These are phyloP conservation scores for Hebeloma cylindrosporum DNA, from an alignment of 768 basidiomycete species.

Conservation along the genomic window DNA sequence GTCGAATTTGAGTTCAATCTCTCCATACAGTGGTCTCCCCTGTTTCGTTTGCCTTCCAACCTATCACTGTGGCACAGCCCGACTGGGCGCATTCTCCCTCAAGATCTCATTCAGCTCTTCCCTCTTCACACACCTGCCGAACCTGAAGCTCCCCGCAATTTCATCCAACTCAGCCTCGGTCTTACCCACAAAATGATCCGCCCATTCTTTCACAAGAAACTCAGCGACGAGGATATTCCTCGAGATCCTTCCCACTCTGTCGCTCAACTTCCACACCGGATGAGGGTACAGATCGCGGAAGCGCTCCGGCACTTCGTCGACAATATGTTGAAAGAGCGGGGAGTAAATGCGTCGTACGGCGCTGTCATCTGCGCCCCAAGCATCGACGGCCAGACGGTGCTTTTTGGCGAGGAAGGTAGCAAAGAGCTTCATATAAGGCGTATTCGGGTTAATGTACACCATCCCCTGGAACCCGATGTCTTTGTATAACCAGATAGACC, in stretches of 20 bases:
- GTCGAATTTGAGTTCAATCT: too few relatives aligned
- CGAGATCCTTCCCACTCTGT: conserved; percentile 56
- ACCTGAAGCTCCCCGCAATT: conserved; percentile 74
- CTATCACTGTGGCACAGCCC: too few relatives aligned
- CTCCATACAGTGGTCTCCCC: too few relatives aligned
- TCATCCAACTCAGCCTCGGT: conserved; percentile 62
- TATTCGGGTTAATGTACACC: conserved; percentile 68
- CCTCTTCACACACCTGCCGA: conserved; percentile 66
- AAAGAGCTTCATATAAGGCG: conserved; percentile 73
- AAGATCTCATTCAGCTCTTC: conserved; percentile 62
- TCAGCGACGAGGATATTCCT: conserved; percentile 71
- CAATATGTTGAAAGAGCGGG: conserved; percentile 63
- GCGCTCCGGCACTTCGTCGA: conserved; percentile 50
- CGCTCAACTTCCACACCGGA: conserved; percentile 61
- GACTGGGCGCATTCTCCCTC: conserved; percentile 44
- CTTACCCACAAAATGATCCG: conserved; percentile 64
- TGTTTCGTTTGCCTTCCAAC: too few relatives aligned
- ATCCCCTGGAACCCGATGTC: conserved; percentile 88
- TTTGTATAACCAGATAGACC: conserved; percentile 90
- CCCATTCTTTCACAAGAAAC: conserved; percentile 73
- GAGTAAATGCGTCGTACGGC: conserved; percentile 58
- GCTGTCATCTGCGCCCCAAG: conserved; percentile 72
- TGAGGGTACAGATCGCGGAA: conserved; percentile 59
- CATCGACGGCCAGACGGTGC: conserved; percentile 72
- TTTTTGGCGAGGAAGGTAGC: conserved; percentile 73